Evolutionary conservation across 192 early-diverging fungal species (phyloP).

Genomic region (Rhizophlyctis rosea): DNA sequence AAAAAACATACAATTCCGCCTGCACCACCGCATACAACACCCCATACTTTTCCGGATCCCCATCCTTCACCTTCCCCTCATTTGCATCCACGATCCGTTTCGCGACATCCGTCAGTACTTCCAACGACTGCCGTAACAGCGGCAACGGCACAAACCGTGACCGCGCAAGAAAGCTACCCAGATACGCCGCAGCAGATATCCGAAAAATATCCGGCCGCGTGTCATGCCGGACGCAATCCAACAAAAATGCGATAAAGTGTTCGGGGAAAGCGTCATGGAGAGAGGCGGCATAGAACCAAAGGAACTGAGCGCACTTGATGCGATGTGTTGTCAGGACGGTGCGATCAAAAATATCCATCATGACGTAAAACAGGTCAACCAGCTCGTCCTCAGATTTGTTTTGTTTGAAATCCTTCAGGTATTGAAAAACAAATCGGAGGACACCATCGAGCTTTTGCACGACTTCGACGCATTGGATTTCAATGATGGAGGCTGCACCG

Average conservation of each 20-base stretch:
- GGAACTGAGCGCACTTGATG: constrained; percentile 88
- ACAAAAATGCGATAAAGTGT: constrained; percentile 73
- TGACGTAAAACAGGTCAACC: constrained; percentile 58
- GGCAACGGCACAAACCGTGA: constrained; percentile 70
- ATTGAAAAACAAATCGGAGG: constrained; percentile 26
- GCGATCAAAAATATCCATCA: constrained; percentile 78
- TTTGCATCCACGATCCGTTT: constrained; percentile 64
- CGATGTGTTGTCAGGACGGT: constrained; percentile 82
- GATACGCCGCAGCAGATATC: constrained; percentile 76
- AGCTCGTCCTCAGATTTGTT: constrained; percentile 21
- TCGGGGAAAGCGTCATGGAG: constrained; percentile 68
- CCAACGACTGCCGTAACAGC: constrained; percentile 63
- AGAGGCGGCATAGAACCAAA: constrained; percentile 80
- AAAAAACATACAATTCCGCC: constrained; percentile 89
- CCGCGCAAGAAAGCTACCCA: constrained; percentile 83
- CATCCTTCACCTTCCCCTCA: constrained; percentile 36
- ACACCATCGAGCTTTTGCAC: constrained; percentile 37
- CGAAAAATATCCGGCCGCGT: constrained; percentile 64
- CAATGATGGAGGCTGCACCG: constrained; percentile 15
- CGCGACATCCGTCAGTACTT: constrained; percentile 68
- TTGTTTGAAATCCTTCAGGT: constrained; percentile 17
- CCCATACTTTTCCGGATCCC: constrained; percentile 63
- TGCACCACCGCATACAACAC: constrained; percentile 88
- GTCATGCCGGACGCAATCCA: no score
- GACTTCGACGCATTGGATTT: constrained; percentile 18